These are phyloP conservation scores for Aegilops longissima DNA, from an alignment of 176 grass and related monocot genomes.

Conservation along the genomic window DNA sequence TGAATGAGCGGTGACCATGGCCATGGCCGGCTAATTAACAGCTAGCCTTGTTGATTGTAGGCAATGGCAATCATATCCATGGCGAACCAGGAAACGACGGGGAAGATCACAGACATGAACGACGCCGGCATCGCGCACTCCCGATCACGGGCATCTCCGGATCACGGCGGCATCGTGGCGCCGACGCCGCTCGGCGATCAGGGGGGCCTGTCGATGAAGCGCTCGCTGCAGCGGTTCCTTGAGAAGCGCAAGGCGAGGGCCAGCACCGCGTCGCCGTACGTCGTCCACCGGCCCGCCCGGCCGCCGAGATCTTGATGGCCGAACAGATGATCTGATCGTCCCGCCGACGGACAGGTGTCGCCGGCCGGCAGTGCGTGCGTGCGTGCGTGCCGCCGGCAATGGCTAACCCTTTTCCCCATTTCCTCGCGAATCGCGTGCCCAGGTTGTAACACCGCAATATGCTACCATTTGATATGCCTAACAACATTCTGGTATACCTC, in stretches of 20 bases:
- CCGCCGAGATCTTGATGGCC: background rate
- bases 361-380: background rate
- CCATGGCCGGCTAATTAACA: background rate
- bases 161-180: background rate
- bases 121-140: background rate
- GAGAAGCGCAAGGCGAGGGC: conserved; percentile 46
- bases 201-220: conserved; percentile 37
- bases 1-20: background rate
- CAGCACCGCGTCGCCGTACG: background rate
- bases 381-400: background rate
- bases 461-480: background rate
- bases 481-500: background rate
- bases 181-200: background rate
- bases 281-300: background rate
- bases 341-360: background rate
- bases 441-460: background rate
- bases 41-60: background rate
- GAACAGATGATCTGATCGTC: background rate
- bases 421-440: background rate
- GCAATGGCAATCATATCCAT: conserved; percentile 11
- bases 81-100: background rate
- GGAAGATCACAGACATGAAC: background rate
- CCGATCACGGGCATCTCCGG: background rate
- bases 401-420: background rate
- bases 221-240: conserved; percentile 49